A percentile compares a stretch with the other conserved stretches of the same genome.
phyloP scores from a whole-genome alignment of 495 filamentous ascomycete genomes.

The Daldinia childiae region DNA sequence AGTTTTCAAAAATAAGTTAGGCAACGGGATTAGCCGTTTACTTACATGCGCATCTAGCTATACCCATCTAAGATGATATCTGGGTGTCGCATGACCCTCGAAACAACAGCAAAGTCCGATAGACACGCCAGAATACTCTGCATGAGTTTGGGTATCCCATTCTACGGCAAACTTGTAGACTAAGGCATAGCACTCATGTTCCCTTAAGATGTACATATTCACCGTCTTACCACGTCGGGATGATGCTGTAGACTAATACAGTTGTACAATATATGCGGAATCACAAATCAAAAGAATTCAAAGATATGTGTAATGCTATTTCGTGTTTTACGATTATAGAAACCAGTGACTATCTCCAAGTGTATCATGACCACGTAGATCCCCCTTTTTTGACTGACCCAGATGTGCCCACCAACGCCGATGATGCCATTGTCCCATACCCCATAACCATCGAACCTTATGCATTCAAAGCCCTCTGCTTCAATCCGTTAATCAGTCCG shows the following conservation, averaged over 20 bases:
- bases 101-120: conserved; percentile 89
- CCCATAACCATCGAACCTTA: conserved; percentile 16
- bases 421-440: conserved; percentile 40
- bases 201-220: conserved; percentile 29
- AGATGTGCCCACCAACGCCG: conserved; percentile 48
- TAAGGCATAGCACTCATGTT: conserved; percentile 24
- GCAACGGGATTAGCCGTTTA: conserved; percentile 40
- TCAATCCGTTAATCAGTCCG: conserved; percentile 72
- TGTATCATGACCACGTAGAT: conserved; percentile 25
- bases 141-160: conserved; percentile 82
- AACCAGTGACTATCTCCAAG: conserved; percentile 13
- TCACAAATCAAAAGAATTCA: conserved; percentile 8
- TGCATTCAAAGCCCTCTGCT: conserved; percentile 56
- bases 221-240: conserved; percentile 4
- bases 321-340: background rate
- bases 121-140: conserved; percentile 89
- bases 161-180: conserved; percentile 72
- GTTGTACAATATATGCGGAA: conserved; percentile 35
- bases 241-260: conserved; percentile 28
- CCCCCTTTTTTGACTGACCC: conserved; percentile 23
- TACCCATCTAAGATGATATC: conserved; percentile 95
- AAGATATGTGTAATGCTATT: conserved; percentile 3
- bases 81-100: conserved; percentile 83
- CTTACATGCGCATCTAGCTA: conserved; percentile 53
- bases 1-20: conserved; percentile 52